Base-by-base conservation (phyloP, 2,329 filamentous ascomycete genomes). In the Botryotinia calthae region DNA sequence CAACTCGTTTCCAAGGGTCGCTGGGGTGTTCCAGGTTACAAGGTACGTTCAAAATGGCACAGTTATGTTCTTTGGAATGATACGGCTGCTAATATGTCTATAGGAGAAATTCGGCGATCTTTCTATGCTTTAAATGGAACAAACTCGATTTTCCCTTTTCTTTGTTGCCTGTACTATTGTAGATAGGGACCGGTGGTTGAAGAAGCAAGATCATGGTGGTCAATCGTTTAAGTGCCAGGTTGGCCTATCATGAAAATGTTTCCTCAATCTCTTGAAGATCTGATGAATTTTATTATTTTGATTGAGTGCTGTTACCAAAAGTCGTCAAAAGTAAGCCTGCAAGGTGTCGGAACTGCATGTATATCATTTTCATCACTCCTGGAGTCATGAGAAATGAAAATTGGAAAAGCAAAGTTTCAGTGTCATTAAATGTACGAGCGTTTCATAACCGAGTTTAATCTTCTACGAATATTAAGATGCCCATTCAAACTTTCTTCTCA, bases 81-180 rank as follows among this genome's bases (percentile, higher is more conserved):
- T 51, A 18, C 58, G 34, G n/a, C 65, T 74, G 87, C 92, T 83
- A 91, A 82, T 72, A 76, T 75, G 78, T 65, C 64, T 81, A 78
- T 81, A 98, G 95, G 96, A 99, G 90, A 97, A 95, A 89, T 99
- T 98, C 85, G 96, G 96, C 87, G 95, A 98, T 84, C 91, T 98
- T 80, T 95, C 96, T 80, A 86, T 97, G 80, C 88, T 98, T 84
- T 99, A 97, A 90, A 89, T 75, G 74, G 64, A 42, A 59, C 56
- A 37, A 22, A 70, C 48, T 66, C 72, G 70, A 73, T 58, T 73
- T 68, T 56, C 74, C 73, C 75, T 80, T 80, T 78, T 76, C 74
- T 80, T 85, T 86, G 84, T 90, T 87, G 88, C 88, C 85, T 89
- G 86, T 90, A 90, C 88, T 87, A 88, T 88, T 90, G 87, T 90